These are phyloP conservation scores for Leccinum disarticulatum DNA, from an alignment of 768 basidiomycete genomes.

Conservation along the genomic window DNA sequence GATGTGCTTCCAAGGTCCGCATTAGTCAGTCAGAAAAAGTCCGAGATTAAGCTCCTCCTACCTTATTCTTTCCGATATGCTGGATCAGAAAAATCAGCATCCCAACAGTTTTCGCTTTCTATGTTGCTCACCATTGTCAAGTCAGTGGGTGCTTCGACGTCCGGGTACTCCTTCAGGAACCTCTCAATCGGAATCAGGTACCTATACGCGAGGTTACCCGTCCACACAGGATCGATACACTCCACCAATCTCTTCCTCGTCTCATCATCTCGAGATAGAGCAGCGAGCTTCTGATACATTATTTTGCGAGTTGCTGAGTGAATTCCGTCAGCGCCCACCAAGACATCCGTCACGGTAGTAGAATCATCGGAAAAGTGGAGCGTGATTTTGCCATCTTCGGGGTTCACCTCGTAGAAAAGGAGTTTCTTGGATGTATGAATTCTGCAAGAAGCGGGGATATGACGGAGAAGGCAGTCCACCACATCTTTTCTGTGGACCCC, in stretches of 20 bases:
- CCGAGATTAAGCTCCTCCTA: not conserved
- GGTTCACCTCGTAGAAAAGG: constrained; percentile 25
- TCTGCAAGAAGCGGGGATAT: constrained; percentile 27
- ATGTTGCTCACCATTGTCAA: constrained; percentile 22
- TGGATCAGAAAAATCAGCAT: constrained; percentile 10
- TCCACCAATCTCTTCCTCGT: constrained; percentile 12
- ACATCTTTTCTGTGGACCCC: constrained; percentile 40
- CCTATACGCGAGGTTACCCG: constrained; percentile 42
- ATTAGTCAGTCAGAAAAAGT: not conserved
- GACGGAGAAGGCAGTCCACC: constrained; percentile 32
- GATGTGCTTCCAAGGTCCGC: constrained; percentile 32
- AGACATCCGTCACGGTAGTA: constrained; percentile 37
- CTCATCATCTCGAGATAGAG: constrained; percentile 3
- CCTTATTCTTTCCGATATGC: constrained; percentile 28
- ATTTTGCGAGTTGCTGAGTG: constrained; percentile 34
- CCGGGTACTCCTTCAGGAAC: constrained; percentile 36
- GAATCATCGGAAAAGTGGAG: constrained; percentile 40
- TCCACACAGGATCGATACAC: constrained; percentile 38
- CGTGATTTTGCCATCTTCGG: constrained; percentile 23
- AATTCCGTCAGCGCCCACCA: constrained; percentile 46
- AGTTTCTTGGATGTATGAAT: constrained; percentile 39
- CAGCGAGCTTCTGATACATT: constrained; percentile 25
- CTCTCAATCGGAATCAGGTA: constrained; percentile 32
- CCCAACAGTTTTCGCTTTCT: not conserved
- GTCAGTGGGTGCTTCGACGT: constrained; percentile 24